A percentile compares a stretch with the other conserved stretches of the same genome.
These are phyloP conservation scores for Schwanniomyces pseudopolymorphus DNA, from an alignment of 805 yeast genomes.

Conservation along the genomic window DNA sequence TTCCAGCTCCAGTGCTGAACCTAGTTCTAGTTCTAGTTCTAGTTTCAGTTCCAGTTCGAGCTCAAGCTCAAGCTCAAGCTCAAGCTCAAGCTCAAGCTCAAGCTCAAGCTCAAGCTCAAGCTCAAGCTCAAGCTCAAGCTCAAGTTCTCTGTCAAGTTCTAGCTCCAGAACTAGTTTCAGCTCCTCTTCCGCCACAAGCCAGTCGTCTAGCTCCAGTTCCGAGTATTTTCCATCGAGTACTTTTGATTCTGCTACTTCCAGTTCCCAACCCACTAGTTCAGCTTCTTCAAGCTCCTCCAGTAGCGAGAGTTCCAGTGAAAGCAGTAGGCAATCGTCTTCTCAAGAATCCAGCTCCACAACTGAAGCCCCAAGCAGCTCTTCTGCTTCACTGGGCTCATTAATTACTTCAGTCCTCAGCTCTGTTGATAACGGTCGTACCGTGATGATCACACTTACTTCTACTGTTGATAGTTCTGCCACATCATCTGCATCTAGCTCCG, in stretches of 20 bases:
- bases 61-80: not conserved
- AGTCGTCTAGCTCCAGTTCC: not conserved
- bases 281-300: slow-evolving; percentile 2
- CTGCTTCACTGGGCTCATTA: slow-evolving; percentile 5
- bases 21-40: slow-evolving; percentile 2
- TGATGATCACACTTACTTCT: slow-evolving; percentile 41
- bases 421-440: slow-evolving; percentile 35
- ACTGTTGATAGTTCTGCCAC: slow-evolving; percentile 21
- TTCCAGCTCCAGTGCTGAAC: not conserved
- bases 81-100: slow-evolving; percentile 1
- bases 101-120: not conserved
- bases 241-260: not conserved
- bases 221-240: not conserved
- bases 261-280: not conserved
- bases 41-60: slow-evolving; percentile 4
- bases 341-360: slow-evolving; percentile 6
- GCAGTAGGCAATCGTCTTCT: not conserved
- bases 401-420: slow-evolving; percentile 29
- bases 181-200: not conserved
- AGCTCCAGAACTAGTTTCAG: not conserved
- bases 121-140: not conserved
- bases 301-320: not conserved
- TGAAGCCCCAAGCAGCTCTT: slow-evolving; percentile 3
- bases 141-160: not conserved
- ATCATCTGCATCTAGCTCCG: slow-evolving; percentile 19